Conservation (phyloP, 192 early-diverging fungal genomes). For the Backusella luteola region DNA sequence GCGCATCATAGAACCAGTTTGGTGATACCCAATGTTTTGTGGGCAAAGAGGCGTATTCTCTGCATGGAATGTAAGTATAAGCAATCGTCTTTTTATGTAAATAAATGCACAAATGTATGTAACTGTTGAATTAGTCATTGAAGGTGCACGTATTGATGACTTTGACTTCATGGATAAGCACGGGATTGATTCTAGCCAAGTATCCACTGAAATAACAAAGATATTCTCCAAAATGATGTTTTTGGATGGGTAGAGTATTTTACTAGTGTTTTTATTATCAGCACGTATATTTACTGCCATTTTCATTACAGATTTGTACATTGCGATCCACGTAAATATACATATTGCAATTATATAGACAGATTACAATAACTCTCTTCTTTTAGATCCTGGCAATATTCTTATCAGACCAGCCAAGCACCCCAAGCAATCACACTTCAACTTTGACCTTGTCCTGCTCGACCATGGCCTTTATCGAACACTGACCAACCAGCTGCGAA, state of each 20-base stretch:
- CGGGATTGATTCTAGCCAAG: conserved; percentile 65
- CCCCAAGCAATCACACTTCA: conserved; percentile 49
- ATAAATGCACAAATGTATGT: neutral
- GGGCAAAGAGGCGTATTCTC: conserved; percentile 73
- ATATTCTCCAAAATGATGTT: conserved; percentile 92
- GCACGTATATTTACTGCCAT: neutral
- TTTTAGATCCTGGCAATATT: conserved; percentile 80
- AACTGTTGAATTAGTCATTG: conserved; percentile 30
- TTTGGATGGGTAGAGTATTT: conserved; percentile 55
- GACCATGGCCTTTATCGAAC: conserved; percentile 90
- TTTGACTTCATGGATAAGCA: conserved; percentile 64
- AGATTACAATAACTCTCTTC: neutral
- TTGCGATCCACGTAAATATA: conserved; percentile 77
- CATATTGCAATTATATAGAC: neutral
- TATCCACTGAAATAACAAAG: conserved; percentile 73
- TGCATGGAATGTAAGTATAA: conserved; percentile 78
- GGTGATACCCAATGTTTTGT: conserved; percentile 76
- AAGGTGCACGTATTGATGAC: conserved; percentile 78
- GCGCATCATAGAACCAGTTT: conserved; percentile 42
- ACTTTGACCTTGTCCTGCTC: conserved; percentile 87
- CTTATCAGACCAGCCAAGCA: conserved; percentile 57
- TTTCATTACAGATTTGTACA: conserved; percentile 61
- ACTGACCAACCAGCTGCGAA: conserved; percentile 64
- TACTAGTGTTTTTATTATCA: neutral
- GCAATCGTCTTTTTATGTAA: no score